Conservation (phyloP, 495 filamentous ascomycete species). For the Sporormia fimetaria region DNA sequence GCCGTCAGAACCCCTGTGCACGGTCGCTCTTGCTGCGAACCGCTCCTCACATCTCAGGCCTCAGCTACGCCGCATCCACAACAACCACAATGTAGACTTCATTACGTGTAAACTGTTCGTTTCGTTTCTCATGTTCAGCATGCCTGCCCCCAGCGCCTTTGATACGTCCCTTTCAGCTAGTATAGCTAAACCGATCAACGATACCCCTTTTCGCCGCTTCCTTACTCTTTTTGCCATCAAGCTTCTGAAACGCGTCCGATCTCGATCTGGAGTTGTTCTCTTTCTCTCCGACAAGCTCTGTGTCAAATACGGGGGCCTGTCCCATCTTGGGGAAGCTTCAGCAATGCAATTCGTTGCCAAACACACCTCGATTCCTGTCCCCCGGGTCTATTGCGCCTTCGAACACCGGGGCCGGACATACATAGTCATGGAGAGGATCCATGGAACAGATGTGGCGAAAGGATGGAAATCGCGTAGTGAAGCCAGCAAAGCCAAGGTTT, state of each 20-base stretch:
- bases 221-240: constrained; percentile 9
- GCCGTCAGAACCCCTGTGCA: too few relatives aligned
- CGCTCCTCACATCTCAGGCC: too few relatives aligned
- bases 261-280: constrained; percentile 2
- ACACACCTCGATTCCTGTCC: constrained; percentile 43
- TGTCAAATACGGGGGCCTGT: constrained; percentile 4
- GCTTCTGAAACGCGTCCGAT: constrained; percentile 3
- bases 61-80: too few relatives aligned
- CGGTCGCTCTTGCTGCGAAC: too few relatives aligned
- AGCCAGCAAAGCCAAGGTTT: constrained; percentile 36
- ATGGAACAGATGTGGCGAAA: constrained; percentile 30
- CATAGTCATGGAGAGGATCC: constrained; percentile 43
- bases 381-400: constrained; percentile 41
- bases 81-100: too few relatives aligned
- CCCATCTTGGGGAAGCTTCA: constrained; percentile 39
- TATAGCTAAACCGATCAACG: too few relatives aligned
- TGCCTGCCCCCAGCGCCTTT: too few relatives aligned
- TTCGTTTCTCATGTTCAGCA: too few relatives aligned
- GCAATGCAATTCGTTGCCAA: constrained; percentile 39
- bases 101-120: too few relatives aligned
- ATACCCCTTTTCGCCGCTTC: constrained; percentile 8
- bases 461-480: constrained; percentile 26
- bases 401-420: constrained; percentile 34
- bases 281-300: constrained; percentile 6
- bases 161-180: too few relatives aligned